Percentiles rank a stretch among this genome's conserved stretches.
Conservation (phyloP, 2,329 filamentous ascomycete genomes). For the Akanthomyces lecanii region DNA sequence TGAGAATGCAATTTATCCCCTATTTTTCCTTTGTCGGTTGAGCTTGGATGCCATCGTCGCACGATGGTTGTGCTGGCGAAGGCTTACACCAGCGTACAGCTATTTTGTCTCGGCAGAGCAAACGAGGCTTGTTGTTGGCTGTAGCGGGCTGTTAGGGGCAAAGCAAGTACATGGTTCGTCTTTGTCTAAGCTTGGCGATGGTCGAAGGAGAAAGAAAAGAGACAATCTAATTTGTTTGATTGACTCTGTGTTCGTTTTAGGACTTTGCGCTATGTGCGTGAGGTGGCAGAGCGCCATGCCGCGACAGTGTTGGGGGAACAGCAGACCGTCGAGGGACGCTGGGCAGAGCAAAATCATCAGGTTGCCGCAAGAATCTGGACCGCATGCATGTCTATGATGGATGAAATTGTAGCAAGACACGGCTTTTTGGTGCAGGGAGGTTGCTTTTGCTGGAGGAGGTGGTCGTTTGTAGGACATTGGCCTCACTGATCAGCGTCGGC, state of each 20-base stretch:
- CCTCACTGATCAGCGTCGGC: background rate
- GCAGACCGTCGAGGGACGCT: background rate
- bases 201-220: background rate
- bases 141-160: background rate
- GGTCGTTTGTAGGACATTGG: background rate
- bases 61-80: background rate
- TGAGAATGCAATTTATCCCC: background rate
- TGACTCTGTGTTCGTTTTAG: background rate
- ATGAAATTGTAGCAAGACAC: constrained; percentile 11
- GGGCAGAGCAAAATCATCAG: background rate
- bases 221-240: background rate
- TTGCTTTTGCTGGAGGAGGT: background rate
- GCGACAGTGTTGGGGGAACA: background rate
- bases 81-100: background rate
- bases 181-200: background rate
- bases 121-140: background rate
- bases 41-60: background rate
- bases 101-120: background rate
- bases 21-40: constrained; percentile 1
- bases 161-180: background rate
- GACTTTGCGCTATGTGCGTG: background rate
- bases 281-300: background rate
- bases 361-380: background rate
- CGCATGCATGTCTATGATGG: constrained; percentile 6
- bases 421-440: background rate